Conservation (phyloP, 2,329 filamentous ascomycete species). For the Fusarium pilosicola region DNA sequence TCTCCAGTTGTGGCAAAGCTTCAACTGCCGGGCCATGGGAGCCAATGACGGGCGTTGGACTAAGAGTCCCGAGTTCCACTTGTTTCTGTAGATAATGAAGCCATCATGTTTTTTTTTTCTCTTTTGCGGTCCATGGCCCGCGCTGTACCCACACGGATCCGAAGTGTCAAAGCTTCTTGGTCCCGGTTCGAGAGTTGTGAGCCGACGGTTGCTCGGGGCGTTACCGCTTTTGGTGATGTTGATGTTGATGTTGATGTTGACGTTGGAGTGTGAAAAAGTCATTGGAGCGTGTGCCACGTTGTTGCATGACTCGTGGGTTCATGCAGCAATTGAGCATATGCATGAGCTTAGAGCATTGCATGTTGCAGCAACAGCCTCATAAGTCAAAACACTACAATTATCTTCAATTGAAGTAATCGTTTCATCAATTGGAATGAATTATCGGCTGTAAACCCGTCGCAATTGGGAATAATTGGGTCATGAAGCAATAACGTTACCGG, state of each 20-base stretch:
- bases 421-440: not conserved
- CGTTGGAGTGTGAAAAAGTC: not conserved
- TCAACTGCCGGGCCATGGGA: slow-evolving; percentile 14
- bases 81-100: slow-evolving; percentile 4
- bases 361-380: not conserved
- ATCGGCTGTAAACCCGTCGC: not conserved
- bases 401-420: not conserved
- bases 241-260: not conserved
- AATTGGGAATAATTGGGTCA: not conserved
- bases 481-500: slow-evolving; percentile 1
- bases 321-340: not conserved
- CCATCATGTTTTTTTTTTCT: slow-evolving; percentile 1
- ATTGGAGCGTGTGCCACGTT: not conserved
- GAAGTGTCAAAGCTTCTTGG: slow-evolving; percentile 19
- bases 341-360: not conserved
- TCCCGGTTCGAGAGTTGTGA: not conserved
- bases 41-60: slow-evolving; percentile 23
- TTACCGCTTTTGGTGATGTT: slow-evolving; percentile 2
- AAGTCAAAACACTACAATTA: no score
- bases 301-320: slow-evolving; percentile 1
- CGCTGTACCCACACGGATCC: slow-evolving; percentile 17
- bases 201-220: not conserved
- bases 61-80: slow-evolving; percentile 26
- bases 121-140: not conserved
- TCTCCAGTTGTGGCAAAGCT: slow-evolving; percentile 2